A percentile compares a stretch with the other conserved stretches of the same genome.
phyloP scores from a whole-genome alignment of 2,329 filamentous ascomycete species.

The Dichotomopilus funicola region DNA sequence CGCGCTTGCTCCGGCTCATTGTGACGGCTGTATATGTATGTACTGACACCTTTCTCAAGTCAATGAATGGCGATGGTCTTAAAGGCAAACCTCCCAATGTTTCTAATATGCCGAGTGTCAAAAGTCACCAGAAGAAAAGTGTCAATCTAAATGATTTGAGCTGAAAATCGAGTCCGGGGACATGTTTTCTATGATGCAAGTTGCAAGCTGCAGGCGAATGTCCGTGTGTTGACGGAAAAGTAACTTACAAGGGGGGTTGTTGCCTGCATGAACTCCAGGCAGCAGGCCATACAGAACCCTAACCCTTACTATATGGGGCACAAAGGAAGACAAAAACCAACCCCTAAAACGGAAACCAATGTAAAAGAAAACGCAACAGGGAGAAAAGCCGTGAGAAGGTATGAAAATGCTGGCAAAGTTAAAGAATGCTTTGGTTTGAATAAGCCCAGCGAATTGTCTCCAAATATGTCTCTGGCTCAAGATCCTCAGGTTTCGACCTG shows the following conservation, averaged over 20 bases:
- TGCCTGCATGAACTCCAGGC: constrained; percentile 14
- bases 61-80: neutral
- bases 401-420: too few relatives aligned
- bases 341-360: too few relatives aligned
- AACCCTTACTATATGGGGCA: constrained; percentile 2
- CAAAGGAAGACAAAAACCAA: too few relatives aligned
- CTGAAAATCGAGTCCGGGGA: too few relatives aligned
- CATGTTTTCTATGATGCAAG: too few relatives aligned
- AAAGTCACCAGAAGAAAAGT: too few relatives aligned
- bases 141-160: too few relatives aligned
- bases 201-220: too few relatives aligned
- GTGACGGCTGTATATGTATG: constrained; percentile 23
- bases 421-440: too few relatives aligned
- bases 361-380: too few relatives aligned
- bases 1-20: constrained; percentile 26
- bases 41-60: neutral
- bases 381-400: too few relatives aligned
- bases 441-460: neutral
- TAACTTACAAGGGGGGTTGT: neutral
- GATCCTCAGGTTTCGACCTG: neutral
- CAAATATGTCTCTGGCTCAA: neutral
- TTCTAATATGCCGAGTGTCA: too few relatives aligned
- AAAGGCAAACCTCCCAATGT: neutral
- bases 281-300: constrained; percentile 16
- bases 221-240: neutral